Conservation (phyloP, 306 rosid genomes). For the Castanopsis chinensis region DNA sequence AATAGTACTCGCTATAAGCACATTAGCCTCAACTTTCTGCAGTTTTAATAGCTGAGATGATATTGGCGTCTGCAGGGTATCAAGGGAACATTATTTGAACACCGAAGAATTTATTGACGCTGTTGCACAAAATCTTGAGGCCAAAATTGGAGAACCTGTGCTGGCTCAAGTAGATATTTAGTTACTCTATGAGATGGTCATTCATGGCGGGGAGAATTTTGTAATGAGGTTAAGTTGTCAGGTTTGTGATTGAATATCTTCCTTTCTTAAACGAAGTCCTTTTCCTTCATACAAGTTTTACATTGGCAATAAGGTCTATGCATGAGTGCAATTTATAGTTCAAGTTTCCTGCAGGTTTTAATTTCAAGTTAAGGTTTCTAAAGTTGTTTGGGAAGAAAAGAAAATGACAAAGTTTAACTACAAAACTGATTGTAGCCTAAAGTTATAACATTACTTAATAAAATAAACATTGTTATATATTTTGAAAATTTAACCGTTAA, state of each 20-base stretch:
- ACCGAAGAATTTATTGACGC: conserved; percentile 85
- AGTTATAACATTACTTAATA: no score
- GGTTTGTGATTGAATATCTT: neutral
- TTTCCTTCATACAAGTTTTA: neutral
- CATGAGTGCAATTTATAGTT: neutral
- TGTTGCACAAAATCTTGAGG: conserved; percentile 64
- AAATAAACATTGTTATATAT: no score
- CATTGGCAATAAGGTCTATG: neutral
- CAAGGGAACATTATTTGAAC: conserved; percentile 75
- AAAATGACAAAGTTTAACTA: no score
- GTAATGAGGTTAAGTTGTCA: neutral
- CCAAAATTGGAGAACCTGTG: conserved; percentile 53
- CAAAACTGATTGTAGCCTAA: fast-evolving
- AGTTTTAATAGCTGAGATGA: neutral
- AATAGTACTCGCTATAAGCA: no score
- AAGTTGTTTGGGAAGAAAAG: no score
- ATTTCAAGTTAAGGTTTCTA: no score
- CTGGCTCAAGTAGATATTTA: conserved; percentile 16
- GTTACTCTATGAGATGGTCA: neutral
- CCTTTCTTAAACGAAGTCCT: neutral
- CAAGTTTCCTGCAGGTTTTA: no score
- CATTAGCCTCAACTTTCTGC: neutral
- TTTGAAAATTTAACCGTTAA: no score
- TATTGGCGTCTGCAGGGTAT: conserved; percentile 51
- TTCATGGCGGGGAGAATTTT: neutral